Percentiles rank a stretch among this genome's conserved stretches.
Evolutionary conservation across 2,329 filamentous ascomycete species (phyloP).

Genomic region (Colletotrichum gigasporum): DNA sequence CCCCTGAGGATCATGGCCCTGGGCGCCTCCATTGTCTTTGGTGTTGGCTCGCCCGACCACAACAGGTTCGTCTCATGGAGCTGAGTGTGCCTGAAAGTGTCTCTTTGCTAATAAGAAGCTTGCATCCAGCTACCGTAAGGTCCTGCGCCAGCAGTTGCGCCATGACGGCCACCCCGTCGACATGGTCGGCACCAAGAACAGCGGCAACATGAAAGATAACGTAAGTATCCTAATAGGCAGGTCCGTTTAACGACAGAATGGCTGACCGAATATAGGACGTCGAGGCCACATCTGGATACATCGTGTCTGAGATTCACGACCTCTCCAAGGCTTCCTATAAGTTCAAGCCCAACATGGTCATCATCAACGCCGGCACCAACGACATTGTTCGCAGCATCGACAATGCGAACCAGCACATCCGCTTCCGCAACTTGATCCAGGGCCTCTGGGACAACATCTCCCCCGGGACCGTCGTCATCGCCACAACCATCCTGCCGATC

Average conservation of each 20-base stretch:
- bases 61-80: background rate
- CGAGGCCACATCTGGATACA: slow-evolving; percentile 6
- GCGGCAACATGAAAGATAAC: slow-evolving; percentile 37
- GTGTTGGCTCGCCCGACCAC: background rate
- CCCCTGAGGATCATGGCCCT: slow-evolving; percentile 6
- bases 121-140: background rate
- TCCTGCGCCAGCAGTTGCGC: background rate
- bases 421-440: background rate
- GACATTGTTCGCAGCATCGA: background rate
- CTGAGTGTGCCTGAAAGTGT: background rate
- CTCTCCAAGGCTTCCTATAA: background rate
- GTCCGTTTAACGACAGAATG: background rate
- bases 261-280: background rate
- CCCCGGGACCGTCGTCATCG: background rate
- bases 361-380: slow-evolving; percentile 20
- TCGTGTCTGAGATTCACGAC: background rate
- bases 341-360: slow-evolving; percentile 12
- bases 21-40: slow-evolving; percentile 11
- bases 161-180: slow-evolving; percentile 30
- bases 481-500: background rate
- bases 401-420: background rate
- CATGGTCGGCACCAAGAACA: slow-evolving; percentile 36
- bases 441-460: background rate
- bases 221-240: slow-evolving; percentile 27
- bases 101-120: background rate